Conservation (phyloP, 176 grass and related monocot genomes). For the Rhynchospora pubera region DNA sequence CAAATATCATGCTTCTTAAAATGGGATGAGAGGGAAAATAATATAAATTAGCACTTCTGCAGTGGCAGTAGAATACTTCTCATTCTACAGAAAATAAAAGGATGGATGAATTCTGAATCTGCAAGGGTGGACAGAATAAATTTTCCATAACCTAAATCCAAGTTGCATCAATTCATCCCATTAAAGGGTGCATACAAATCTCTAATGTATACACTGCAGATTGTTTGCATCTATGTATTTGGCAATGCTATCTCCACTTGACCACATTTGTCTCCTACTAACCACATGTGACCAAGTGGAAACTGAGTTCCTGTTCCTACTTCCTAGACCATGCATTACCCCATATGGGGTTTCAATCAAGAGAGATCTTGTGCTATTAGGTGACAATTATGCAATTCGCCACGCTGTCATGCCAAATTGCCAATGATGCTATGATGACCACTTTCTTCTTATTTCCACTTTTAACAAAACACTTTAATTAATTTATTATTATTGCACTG, state of each 20-base stretch:
- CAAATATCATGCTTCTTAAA: not conserved
- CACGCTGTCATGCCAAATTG: not conserved
- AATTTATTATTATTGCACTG: not conserved
- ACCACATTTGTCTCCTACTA: constrained; percentile 21
- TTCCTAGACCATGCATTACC: not conserved
- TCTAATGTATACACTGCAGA: not conserved
- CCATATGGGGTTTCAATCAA: not conserved
- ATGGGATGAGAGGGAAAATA: not conserved
- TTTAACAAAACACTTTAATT: not conserved
- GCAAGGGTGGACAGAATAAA: too few relatives aligned
- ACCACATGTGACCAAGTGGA: constrained; percentile 8
- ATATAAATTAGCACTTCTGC: not conserved
- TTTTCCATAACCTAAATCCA: too few relatives aligned
- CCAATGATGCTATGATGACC: not conserved
- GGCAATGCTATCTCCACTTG: constrained; percentile 7
- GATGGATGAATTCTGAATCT: not conserved
- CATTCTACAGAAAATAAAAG: not conserved
- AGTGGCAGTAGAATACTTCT: not conserved
- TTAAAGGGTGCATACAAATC: not conserved
- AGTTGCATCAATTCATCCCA: not conserved
- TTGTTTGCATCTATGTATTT: not conserved
- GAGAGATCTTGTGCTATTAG: not conserved
- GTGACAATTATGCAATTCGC: not conserved
- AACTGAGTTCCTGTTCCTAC: not conserved
- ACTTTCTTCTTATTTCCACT: not conserved